Evolutionary conservation across 495 filamentous ascomycete species (phyloP).

Genomic region (Chaetomium tenue): DNA sequence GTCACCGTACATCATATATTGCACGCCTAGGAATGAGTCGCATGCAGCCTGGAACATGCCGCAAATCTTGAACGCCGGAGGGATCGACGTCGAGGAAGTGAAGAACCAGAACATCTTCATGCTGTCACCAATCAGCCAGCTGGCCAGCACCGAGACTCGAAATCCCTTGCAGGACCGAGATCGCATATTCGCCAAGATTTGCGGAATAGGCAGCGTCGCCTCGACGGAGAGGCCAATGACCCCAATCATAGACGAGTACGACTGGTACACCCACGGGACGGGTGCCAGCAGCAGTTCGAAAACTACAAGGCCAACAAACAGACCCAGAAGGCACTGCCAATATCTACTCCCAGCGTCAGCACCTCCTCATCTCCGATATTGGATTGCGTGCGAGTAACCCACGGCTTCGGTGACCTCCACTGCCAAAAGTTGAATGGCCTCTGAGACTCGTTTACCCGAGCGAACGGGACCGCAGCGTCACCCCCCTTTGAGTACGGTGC

Average conservation of each 20-base stretch:
- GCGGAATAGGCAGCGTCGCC: conserved; percentile 84
- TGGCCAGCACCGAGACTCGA: conserved; percentile 76
- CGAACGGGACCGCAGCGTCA: conserved; percentile 54
- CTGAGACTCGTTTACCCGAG: conserved; percentile 47
- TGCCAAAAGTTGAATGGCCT: conserved; percentile 94
- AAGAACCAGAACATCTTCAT: conserved; percentile 98
- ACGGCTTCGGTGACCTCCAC: conserved; percentile 80
- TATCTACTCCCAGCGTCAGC: conserved; percentile 55
- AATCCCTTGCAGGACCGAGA: conserved; percentile 86
- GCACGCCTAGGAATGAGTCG: conserved; percentile 77
- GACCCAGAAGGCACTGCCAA: conserved; percentile 79
- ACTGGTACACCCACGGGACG: conserved; percentile 53
- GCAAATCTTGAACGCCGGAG: conserved; percentile 86
- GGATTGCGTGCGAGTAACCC: conserved; percentile 32
- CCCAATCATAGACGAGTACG: conserved; percentile 72
- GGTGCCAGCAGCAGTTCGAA: conserved; percentile 72
- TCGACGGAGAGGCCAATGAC: conserved; percentile 85
- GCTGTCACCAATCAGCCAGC: conserved; percentile 85
- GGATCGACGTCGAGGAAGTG: conserved; percentile 67
- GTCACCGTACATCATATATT: conserved; percentile 80
- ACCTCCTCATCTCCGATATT: background rate
- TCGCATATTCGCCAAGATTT: conserved; percentile 77
- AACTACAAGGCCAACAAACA: conserved; percentile 61
- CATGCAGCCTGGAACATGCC: conserved; percentile 88
- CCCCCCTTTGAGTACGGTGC: conserved; percentile 55